A percentile compares a stretch with the other conserved stretches of the same genome.
phyloP scores from a whole-genome alignment of 768 basidiomycete species.

The Kwoniella sp. region DNA sequence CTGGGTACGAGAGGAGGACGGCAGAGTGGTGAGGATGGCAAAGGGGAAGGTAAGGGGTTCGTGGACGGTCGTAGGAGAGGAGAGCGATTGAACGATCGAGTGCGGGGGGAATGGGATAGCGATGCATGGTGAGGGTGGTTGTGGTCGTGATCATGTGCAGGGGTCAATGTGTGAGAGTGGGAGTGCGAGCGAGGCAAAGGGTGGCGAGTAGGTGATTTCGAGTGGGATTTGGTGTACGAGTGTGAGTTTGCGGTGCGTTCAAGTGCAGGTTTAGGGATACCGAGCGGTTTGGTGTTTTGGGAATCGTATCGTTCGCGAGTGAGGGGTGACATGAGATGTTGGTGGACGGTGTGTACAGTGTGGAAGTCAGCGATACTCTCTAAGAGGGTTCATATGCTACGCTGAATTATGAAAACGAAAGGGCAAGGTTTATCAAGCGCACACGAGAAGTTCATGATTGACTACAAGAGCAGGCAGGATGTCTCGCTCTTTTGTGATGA shows the following conservation, averaged over 20 bases:
- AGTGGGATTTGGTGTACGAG: not conserved
- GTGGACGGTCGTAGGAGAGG: slow-evolving; percentile 11
- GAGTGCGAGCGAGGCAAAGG: slow-evolving; percentile 6
- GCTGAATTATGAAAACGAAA: not conserved
- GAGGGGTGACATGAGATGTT: not conserved
- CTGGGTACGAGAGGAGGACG: slow-evolving; percentile 9
- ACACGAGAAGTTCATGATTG: not conserved
- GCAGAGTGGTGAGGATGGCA: slow-evolving; percentile 6
- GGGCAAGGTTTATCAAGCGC: not conserved
- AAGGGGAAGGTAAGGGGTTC: slow-evolving; percentile 3
- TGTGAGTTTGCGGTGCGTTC: not conserved
- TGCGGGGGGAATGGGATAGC: not conserved
- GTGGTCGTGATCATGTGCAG: not conserved
- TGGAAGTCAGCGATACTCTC: not conserved
- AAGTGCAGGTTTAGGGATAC: not conserved
- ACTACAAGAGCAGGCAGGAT: not conserved
- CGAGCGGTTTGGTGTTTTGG: not conserved
- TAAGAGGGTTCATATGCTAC: not conserved
- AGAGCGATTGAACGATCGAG: not conserved
- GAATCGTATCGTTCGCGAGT: slow-evolving; percentile 2
- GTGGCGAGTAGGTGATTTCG: slow-evolving; percentile 10
- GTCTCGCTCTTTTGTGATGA: not conserved
- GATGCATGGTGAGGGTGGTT: not conserved
- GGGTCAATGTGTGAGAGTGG: slow-evolving; percentile 3
- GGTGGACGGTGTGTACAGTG: not conserved